phyloP scores from a whole-genome alignment of 2,329 filamentous ascomycete species.

The Curvularia sp. region DNA sequence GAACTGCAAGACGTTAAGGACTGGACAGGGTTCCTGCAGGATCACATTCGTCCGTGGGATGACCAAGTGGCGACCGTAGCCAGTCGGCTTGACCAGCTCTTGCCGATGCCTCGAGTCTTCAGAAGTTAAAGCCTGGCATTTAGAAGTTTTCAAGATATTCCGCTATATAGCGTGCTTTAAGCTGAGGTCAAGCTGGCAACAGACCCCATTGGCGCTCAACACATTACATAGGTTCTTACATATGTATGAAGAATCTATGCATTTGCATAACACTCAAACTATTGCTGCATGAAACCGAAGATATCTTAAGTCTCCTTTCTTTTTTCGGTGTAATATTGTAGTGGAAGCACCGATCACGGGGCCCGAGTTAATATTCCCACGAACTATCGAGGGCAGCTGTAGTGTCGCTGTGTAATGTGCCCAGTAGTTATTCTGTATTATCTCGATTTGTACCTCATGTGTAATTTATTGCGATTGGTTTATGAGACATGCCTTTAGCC shows the following conservation, averaged over 20 bases:
- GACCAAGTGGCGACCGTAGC: slow-evolving; percentile 21
- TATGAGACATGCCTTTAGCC: neutral
- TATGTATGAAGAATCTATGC: slow-evolving; percentile 2
- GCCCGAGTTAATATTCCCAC: too few relatives aligned
- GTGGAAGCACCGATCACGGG: neutral
- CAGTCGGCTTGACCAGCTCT: slow-evolving; percentile 28
- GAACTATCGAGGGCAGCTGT: neutral
- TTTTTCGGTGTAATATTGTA: neutral
- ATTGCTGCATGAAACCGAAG: neutral
- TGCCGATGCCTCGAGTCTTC: slow-evolving; percentile 31
- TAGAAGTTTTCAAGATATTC: neutral
- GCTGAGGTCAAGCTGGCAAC: too few relatives aligned
- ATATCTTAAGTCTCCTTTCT: neutral
- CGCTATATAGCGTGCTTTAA: neutral
- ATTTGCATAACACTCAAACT: neutral
- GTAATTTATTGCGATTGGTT: neutral
- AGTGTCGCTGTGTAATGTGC: neutral
- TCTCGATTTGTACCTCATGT: too few relatives aligned
- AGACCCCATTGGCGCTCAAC: neutral
- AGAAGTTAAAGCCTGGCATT: slow-evolving; percentile 9
- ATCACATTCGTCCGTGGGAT: slow-evolving; percentile 25
- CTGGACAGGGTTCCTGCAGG: slow-evolving; percentile 44
- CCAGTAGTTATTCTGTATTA: too few relatives aligned
- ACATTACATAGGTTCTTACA: neutral
- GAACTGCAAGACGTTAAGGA: slow-evolving; percentile 59